These are phyloP conservation scores for Wickerhamomyces bisporus DNA, from an alignment of 805 yeast species.

Conservation along the genomic window DNA sequence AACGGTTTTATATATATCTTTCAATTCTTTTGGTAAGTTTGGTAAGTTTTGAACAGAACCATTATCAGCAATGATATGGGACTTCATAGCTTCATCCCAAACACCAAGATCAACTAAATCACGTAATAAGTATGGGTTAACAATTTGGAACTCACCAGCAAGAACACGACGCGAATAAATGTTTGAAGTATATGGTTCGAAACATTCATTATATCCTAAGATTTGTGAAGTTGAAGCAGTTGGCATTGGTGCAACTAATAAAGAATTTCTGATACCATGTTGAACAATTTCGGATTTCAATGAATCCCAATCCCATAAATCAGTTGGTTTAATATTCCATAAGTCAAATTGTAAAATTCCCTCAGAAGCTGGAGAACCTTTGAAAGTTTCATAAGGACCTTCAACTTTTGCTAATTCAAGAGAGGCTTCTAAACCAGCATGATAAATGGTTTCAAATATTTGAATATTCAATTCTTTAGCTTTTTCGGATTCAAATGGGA, in stretches of 20 bases:
- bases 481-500: slow-evolving; percentile 77
- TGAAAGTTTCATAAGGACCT: slow-evolving; percentile 70
- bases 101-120: slow-evolving; percentile 79
- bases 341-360: slow-evolving; percentile 82
- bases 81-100: slow-evolving; percentile 79
- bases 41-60: slow-evolving; percentile 83
- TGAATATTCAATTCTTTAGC: slow-evolving; percentile 71
- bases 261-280: slow-evolving; percentile 81
- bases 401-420: slow-evolving; percentile 63
- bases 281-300: slow-evolving; percentile 53
- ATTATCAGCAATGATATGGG: slow-evolving; percentile 64
- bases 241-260: slow-evolving; percentile 94
- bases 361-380: slow-evolving; percentile 88
- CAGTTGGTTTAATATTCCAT: slow-evolving; percentile 76
- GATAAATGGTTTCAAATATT: slow-evolving; percentile 93
- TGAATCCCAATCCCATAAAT: slow-evolving; percentile 80
- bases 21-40: slow-evolving; percentile 68
- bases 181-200: slow-evolving; percentile 96
- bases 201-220: slow-evolving; percentile 89
- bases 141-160: slow-evolving; percentile 93
- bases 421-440: slow-evolving; percentile 85
- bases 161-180: slow-evolving; percentile 85
- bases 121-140: slow-evolving; percentile 77
- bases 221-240: slow-evolving; percentile 98
- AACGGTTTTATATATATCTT: slow-evolving; percentile 70